A percentile compares a stretch with the other conserved stretches of the same genome.
Conservation (phyloP, 1,284 basidiomycete species). For the Marasmius oreades region DNA sequence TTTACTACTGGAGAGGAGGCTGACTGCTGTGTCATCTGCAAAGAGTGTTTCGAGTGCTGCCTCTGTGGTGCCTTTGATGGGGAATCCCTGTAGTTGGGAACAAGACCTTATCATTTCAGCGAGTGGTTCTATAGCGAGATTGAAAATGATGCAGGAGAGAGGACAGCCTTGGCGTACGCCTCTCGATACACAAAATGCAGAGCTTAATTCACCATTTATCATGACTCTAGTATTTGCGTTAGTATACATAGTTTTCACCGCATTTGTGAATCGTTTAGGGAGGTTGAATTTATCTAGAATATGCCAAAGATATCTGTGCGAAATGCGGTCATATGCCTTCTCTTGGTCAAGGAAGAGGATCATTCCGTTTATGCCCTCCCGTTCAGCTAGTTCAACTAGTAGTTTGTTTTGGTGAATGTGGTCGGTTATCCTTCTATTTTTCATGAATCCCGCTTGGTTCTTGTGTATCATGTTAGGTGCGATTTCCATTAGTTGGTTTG, state of each 20-base stretch:
- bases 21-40: constrained; percentile 28
- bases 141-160: constrained; percentile 26
- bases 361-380: constrained; percentile 15
- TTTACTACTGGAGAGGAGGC: constrained; percentile 17
- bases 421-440: constrained; percentile 18
- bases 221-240: constrained; percentile 16
- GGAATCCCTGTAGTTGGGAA: constrained; percentile 17
- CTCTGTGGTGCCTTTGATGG: constrained; percentile 12
- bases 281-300: constrained; percentile 13
- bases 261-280: constrained; percentile 15
- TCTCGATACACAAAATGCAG: constrained; percentile 13
- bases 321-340: constrained; percentile 16
- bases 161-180: constrained; percentile 26
- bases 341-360: constrained; percentile 22
- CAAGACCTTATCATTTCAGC: constrained; percentile 13
- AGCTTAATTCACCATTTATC: constrained; percentile 18
- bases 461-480: constrained; percentile 10
- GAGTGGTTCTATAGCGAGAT: constrained; percentile 23
- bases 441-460: constrained; percentile 23
- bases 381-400: constrained; percentile 21
- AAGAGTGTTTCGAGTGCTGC: constrained; percentile 23
- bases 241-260: constrained; percentile 18
- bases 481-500: constrained; percentile 6
- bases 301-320: constrained; percentile 22
- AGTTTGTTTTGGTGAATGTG: constrained; percentile 15